Base-by-base conservation (phyloP, 257 asterid genomes). In the Lantana camara region DNA sequence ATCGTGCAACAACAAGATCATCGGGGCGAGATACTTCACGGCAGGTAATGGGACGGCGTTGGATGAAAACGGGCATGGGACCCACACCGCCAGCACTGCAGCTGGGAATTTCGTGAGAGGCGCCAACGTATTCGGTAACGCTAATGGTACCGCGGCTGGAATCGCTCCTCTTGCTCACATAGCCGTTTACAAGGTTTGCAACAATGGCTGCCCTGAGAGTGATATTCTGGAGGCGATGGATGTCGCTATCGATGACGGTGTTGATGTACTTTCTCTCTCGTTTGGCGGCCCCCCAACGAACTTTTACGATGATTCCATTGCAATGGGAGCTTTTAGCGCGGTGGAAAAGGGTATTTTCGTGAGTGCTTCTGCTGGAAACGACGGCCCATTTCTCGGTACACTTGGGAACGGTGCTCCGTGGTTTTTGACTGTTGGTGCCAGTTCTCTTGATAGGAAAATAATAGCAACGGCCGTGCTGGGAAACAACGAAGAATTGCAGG, bases 81-180 rank as follows among this genome's bases (percentile, higher is more conserved):
- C 84, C 0, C 89, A 80, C 64, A 80, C 86, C 0, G 73, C 86
- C 3, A 66, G 84, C 63, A 83, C 84, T 0, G 89, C 89, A 9
- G 89, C 82, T 0, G 89, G 89, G 45, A 74, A 50, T 23, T 72
- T 71, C 16, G 88, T 79, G 19, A 11, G 40, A 0, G 79, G 75
- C 0, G 89, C 84, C 1, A 70, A 67, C 37, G 67, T 80, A 0
- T 75, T 69, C 3, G 86, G 89, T 0, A 73, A 66, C 7, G 89
- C 86, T 1, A 75, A 76, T 21, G 90, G 87, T 16, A 83, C 82
- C 0, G 86, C 89, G 0, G 78, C 67, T 3, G 87, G 90, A 3
- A 27, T 73, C 6, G 85, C 87, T 0, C 85, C 87, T 7, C 65
- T 57, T 0, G 86, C 90, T 21, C 87, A 80, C 44, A 2, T 82